Evolutionary conservation across 352 stramenopile genomes (phyloP).

Genomic region (Pythium volutum): DNA sequence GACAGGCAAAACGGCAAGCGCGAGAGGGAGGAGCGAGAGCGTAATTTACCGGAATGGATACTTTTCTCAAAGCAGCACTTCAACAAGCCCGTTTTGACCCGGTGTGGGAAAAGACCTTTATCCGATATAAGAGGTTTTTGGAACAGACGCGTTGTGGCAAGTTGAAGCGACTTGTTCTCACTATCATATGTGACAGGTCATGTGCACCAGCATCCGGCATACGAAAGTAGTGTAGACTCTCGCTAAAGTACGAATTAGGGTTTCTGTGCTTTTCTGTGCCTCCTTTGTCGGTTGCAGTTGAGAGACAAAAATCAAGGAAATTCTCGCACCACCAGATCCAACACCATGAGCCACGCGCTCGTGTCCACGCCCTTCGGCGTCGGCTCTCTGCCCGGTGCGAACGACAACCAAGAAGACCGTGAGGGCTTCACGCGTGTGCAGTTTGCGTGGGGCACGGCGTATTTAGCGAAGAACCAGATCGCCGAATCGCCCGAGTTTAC

Average conservation of each 20-base stretch:
- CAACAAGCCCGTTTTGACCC: conserved; percentile 23
- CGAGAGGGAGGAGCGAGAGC: no score
- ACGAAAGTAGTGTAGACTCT: neutral
- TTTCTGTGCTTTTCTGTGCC: neutral
- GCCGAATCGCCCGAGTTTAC: conserved; percentile 62
- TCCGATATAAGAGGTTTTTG: conserved; percentile 1
- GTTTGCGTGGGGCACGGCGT: conserved; percentile 76
- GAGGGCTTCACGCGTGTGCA: conserved; percentile 57
- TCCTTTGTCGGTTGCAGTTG: conserved; percentile 7
- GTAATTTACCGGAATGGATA: conserved; percentile 16
- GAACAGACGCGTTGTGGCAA: neutral
- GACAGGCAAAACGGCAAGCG: no score
- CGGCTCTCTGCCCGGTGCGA: conserved; percentile 34
- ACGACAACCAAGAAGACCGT: conserved; percentile 20
- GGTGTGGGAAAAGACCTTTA: neutral
- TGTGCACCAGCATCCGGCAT: neutral
- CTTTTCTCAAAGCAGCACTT: conserved; percentile 16
- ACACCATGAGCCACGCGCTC: conserved; percentile 19
- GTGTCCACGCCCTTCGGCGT: conserved; percentile 76
- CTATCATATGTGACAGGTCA: conserved; percentile 17
- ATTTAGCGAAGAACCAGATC: conserved; percentile 58
- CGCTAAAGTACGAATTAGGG: conserved; percentile 12
- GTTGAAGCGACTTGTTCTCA: conserved; percentile 24
- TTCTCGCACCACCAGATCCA: neutral
- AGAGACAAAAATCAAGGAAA: neutral